A percentile compares a stretch with the other conserved stretches of the same genome.
Evolutionary conservation across 305 asterid species (phyloP).

Genomic region (Ajuga reptans): DNA sequence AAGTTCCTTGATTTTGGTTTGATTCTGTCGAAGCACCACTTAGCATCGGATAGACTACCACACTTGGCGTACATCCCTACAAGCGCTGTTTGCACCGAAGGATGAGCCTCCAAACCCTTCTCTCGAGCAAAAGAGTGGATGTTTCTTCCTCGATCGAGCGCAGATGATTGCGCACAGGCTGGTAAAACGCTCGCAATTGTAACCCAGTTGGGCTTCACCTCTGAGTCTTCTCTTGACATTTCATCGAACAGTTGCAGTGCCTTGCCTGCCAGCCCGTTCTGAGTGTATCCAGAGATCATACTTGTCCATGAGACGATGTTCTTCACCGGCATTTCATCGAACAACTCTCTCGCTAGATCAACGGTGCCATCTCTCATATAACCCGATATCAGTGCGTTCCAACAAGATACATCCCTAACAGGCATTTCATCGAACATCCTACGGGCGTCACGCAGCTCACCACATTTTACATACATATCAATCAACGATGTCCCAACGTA

Average conservation of each 20-base stretch:
- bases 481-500: conserved; percentile 65
- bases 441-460: conserved; percentile 41
- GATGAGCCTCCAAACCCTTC: conserved; percentile 45
- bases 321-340: conserved; percentile 43
- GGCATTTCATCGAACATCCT: conserved; percentile 61
- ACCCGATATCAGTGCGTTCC: conserved; percentile 70
- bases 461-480: conserved; percentile 70
- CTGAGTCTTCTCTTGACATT: conserved; percentile 35
- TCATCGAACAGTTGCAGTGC: conserved; percentile 55
- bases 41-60: conserved; percentile 58
- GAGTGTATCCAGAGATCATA: conserved; percentile 82
- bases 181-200: conserved; percentile 70
- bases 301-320: conserved; percentile 76
- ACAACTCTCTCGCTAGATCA: conserved; percentile 41
- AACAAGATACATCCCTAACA: conserved; percentile 47
- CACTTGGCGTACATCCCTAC: conserved; percentile 73
- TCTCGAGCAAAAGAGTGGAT: conserved; percentile 47
- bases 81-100: conserved; percentile 54
- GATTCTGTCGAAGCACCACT: conserved; percentile 42
- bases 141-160: conserved; percentile 51
- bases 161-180: conserved; percentile 62
- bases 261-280: conserved; percentile 50
- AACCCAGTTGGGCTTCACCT: conserved; percentile 67
- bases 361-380: conserved; percentile 53
- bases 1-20: conserved; percentile 31